Base-by-base conservation (phyloP, 106 monocot genomes). In the Ottelia alismoides region DNA sequence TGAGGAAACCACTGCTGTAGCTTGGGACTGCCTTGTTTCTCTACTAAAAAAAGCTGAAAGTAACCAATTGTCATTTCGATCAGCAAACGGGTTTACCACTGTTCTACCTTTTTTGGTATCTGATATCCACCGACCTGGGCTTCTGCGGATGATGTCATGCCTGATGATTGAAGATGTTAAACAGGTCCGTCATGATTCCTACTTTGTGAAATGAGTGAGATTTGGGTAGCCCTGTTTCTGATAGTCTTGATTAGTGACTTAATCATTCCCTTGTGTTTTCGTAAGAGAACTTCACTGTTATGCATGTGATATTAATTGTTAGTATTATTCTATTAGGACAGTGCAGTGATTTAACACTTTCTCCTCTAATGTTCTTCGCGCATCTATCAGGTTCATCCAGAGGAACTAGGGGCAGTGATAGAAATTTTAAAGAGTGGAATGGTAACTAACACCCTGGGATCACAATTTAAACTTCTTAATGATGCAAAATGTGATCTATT, bases 361-460 rank as follows among this genome's bases (percentile, higher is more conserved):
- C n/a, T n/a, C n/a, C n/a, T n/a, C n/a, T n/a, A n/a, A n/a, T n/a
- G n/a, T n/a, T n/a, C n/a, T n/a, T n/a, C n/a, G n/a, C n/a, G n/a
- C n/a, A 10, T 70, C 55, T 49, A 31, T 47, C 76, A 98, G 98
- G 82, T 76, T 48, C 90, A 98, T 75, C 65, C 82, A 50, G 98
- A 90, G 59, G 98, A 98, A 63, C 54, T 98, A 30, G 98, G 90
- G 19, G 45, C 65, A 32, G 47, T 98, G 28, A 70, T 98, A 54
- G 98, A 98, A 71, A 73, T 90, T 74, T 70, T 98, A 12, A 98
- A 98, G 51, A 98, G 90, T 53, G 98, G 86, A 25, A 90, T 98
- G 82, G 76, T 98, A 14, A 72, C 86, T 28, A 90, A 76, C 60
- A 55, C 67, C 12, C 64, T 59, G 6, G 98, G 90, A 55, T 82